These are phyloP conservation scores for Durotheca rogersii DNA, from an alignment of 495 filamentous ascomycete species.

Conservation along the genomic window DNA sequence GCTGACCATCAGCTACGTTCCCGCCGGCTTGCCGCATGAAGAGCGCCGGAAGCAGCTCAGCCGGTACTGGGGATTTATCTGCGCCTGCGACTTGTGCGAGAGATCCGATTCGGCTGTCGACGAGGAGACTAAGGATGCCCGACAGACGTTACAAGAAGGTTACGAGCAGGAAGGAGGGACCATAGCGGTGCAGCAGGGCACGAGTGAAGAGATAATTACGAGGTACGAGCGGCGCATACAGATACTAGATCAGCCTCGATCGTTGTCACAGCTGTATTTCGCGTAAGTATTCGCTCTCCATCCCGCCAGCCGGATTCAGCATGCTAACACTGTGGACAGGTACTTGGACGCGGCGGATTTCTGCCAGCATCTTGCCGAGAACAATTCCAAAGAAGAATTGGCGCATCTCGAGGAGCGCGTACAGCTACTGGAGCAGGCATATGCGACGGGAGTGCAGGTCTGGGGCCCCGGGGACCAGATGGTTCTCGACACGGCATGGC, in stretches of 20 bases:
- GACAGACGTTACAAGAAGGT: background rate
- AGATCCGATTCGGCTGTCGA: background rate
- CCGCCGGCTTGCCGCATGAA: background rate
- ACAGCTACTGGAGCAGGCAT: background rate
- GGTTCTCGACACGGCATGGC: background rate
- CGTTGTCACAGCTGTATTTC: slow-evolving; percentile 12
- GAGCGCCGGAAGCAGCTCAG: background rate
- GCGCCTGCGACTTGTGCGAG: background rate
- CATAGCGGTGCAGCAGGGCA: background rate
- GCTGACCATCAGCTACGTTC: slow-evolving; percentile 11
- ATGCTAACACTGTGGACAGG: background rate
- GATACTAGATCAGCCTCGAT: background rate
- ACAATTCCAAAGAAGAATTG: background rate
- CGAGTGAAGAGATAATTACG: background rate
- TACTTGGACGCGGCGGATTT: background rate
- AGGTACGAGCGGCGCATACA: background rate
- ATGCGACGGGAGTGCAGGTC: background rate
- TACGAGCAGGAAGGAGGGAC: background rate
- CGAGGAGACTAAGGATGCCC: background rate
- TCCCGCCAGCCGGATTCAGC: background rate
- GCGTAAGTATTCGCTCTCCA: slow-evolving; percentile 15
- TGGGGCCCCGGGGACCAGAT: background rate
- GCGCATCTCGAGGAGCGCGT: background rate
- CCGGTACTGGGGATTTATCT: background rate
- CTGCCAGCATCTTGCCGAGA: background rate